Percentiles rank a stretch among this genome's conserved stretches.
Evolutionary conservation across 441 rosid species (phyloP).

Genomic region (Erodium texanum): DNA sequence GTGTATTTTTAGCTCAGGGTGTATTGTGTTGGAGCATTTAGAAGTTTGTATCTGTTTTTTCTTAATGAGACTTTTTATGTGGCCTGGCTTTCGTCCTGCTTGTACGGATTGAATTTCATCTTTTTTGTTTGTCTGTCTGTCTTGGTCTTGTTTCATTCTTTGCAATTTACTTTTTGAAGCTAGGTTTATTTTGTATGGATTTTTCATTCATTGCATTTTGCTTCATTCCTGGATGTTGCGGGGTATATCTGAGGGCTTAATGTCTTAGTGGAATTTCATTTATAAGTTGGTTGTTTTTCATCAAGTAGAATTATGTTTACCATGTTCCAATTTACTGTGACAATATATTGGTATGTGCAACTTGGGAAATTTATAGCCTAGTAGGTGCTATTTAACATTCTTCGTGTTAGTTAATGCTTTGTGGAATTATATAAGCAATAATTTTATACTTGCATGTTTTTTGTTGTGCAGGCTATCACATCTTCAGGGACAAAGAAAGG

Average conservation of each 20-base stretch:
- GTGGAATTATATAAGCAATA: neutral
- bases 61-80: neutral
- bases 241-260: no score
- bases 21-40: neutral
- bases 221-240: neutral
- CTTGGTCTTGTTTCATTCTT: neutral
- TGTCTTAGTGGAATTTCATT: neutral
- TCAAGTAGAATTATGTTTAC: no score
- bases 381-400: neutral
- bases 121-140: neutral
- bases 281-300: no score
- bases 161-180: neutral
- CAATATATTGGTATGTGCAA: neutral
- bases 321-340: neutral
- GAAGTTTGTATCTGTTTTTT: neutral
- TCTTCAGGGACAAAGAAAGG: constrained; percentile 55
- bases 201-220: neutral
- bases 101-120: neutral
- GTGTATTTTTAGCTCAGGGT: neutral
- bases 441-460: neutral
- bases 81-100: neutral
- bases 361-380: neutral
- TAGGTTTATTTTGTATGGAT: no score
- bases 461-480: constrained; percentile 41
- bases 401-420: neutral